Evolutionary conservation across 2,329 filamentous ascomycete genomes (phyloP), one percentile per base, ranked within the genome.

Genomic region (Exophiala phaeomuriformis): DNA sequence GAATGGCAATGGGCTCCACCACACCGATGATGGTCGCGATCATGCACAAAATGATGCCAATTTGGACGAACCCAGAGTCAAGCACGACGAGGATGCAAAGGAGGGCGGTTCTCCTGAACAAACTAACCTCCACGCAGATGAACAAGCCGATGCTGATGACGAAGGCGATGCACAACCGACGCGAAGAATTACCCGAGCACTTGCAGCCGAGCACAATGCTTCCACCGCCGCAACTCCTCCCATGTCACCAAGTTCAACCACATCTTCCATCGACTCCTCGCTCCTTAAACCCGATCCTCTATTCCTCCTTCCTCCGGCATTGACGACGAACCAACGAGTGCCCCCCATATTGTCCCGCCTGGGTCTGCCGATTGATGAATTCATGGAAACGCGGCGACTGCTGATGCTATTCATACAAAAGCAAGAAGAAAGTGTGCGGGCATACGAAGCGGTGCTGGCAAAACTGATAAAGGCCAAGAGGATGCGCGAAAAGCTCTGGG

Each of bases 391-490:
- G 0, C 77, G 81, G 35, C 76, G 78, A 47, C 67, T 82, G 19
- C 71, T 85, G 4, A 75, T 79, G 67, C 75, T 79, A 2, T 84
- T 82, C 62, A 77, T 84, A 4, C 81, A 84, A 62, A 84, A 84
- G 62, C 81, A 84, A 64, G 81, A 84, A 62, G 81, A 84, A 63
- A 77, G 81, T 2, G 76, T 82, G 2, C 75, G 81, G 1, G 75
- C 77, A 4, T 76, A 79, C 6, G 72, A 77, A 40, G 72, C 75
- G 36, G 73, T 84, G 59, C 74, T 80, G 43, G 70, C 74, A 3
- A 78, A 77, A n/a, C 66, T 85, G 46, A 69, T 80, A 51, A 73
- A 76, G 52, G 78, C 80, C n/a, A 77, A 80, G 57, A 75, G 79
- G 42, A 76, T 82, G 75, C 72, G 81, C 52, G 74, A 77, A 40